Evolutionary conservation across 352 stramenopile species (phyloP).

Genomic region (Discostella stelligera): DNA sequence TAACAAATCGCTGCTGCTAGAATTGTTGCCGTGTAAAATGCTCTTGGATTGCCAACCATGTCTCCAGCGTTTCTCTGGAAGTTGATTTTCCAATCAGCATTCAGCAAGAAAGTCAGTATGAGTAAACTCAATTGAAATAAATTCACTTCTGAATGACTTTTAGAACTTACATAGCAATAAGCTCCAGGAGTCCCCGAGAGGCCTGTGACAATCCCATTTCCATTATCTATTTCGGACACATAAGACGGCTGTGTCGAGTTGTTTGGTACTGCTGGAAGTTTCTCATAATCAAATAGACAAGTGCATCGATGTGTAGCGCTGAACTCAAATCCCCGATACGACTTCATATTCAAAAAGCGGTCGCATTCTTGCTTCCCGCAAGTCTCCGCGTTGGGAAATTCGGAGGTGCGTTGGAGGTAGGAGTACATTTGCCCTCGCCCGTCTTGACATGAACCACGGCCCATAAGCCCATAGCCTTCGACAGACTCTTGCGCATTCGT

Average conservation of each 20-base stretch:
- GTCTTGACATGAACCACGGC: conserved; percentile 36
- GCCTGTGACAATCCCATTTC: conserved; percentile 6
- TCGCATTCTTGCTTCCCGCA: conserved; percentile 35
- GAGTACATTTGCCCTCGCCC: conserved; percentile 32
- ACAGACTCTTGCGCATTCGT: conserved; percentile 19
- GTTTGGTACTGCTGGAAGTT: conserved; percentile 19
- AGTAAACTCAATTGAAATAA: background rate
- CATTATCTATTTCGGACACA: conserved; percentile 23
- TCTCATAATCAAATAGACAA: conserved; percentile 43
- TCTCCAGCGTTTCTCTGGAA: conserved; percentile 15
- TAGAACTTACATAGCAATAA: conserved; percentile 20
- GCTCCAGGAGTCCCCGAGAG: conserved; percentile 32
- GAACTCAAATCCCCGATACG: conserved; percentile 46
- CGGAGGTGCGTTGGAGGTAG: conserved; percentile 37
- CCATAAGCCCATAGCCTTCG: conserved; percentile 31
- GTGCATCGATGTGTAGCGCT: conserved; percentile 41
- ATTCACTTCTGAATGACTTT: conserved; percentile 1
- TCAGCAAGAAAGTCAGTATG: no score
- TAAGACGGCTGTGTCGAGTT: conserved; percentile 18
- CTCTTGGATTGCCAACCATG: background rate
- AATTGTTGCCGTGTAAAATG: conserved; percentile 14
- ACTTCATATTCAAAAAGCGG: conserved; percentile 21
- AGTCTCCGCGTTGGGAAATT: conserved; percentile 31
- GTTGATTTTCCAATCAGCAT: no score
- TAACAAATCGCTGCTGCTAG: conserved; percentile 2